Base-by-base conservation (phyloP, 1,284 basidiomycete genomes). In the Blastosporella zonata region DNA sequence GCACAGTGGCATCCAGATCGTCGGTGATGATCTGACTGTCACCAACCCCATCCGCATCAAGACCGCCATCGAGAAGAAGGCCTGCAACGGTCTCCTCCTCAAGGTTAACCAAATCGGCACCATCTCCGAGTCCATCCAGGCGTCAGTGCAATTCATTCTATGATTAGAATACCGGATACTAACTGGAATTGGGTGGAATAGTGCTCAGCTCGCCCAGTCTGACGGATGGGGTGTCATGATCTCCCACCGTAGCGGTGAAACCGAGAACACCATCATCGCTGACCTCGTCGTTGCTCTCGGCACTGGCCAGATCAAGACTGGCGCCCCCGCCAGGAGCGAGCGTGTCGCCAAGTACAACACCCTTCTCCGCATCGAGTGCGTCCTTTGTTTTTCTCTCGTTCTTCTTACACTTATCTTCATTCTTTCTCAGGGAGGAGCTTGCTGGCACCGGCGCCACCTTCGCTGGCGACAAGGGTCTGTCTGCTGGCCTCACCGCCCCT, bases 51-150 rank as follows among this genome's bases (percentile, higher is more conserved):
- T 90, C 57, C 89, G 97, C 57, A 98, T 99, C 86, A 94, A 94
- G 84, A 96, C 91, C 40, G 97, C 97, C 61, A 97, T 99, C 60
- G 91, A 98, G 78, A 97, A 97, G 85, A 98, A 97, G 84, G 92
- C 97, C 37, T 99, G 96, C 85, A 98, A 98, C 68, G 97, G 94
- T 71, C 84, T 99, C 31, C 81, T 99, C 59, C 87, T 99, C 74
- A 99, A 99, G 82, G 88, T 94, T 70, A 97, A 97, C 82, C 96
- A 99, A 75, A 99, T 99, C 68, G 97, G 96, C 65, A 97, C 95
- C 59, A 96, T 99, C 75, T 94, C 94, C 52, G 97, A 99, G 76
- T 97, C 96, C 31, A 98, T 96, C 70, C 89, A 94, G 70, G 93
- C 93, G 85, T 89, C 63, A 49, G 88, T 77, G 17, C 25, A 21